These are phyloP conservation scores for Petrea volubilis DNA, from an alignment of 257 asterid genomes.

Conservation along the genomic window DNA sequence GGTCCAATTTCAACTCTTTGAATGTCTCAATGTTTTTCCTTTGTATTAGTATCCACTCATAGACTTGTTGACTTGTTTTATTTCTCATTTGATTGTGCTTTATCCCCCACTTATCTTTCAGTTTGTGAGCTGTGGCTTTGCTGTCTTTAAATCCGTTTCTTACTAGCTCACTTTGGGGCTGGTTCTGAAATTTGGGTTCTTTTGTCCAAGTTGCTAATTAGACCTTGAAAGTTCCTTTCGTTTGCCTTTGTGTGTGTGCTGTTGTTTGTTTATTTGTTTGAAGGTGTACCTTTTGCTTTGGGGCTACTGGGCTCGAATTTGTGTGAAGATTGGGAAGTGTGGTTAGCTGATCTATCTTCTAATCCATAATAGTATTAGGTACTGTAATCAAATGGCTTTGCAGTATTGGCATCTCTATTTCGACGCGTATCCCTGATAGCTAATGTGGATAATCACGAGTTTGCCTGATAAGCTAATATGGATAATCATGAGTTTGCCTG, in stretches of 20 bases:
- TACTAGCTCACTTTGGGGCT: constrained; percentile 15
- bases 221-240: constrained; percentile 4
- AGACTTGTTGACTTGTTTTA: constrained; percentile 1
- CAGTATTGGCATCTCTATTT: constrained; percentile 16
- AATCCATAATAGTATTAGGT: background rate
- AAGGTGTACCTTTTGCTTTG: background rate
- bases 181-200: constrained; percentile 7
- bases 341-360: background rate
- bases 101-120: background rate
- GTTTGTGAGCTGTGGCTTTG: constrained; percentile 14
- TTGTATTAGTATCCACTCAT: background rate
- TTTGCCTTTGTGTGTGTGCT: background rate
- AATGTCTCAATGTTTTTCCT: background rate
- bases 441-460: background rate
- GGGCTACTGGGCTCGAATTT: background rate
- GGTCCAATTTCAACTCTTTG: background rate
- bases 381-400: background rate
- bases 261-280: background rate
- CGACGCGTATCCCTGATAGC: background rate
- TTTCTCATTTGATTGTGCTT: background rate
- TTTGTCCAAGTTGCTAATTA: background rate
- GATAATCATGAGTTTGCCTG: constrained; percentile 2
- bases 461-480: constrained; percentile 19
- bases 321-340: background rate
- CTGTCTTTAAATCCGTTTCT: constrained; percentile 26